These are phyloP conservation scores for Oryza nivara DNA, from an alignment of 176 grass and related monocot genomes.

Conservation along the genomic window DNA sequence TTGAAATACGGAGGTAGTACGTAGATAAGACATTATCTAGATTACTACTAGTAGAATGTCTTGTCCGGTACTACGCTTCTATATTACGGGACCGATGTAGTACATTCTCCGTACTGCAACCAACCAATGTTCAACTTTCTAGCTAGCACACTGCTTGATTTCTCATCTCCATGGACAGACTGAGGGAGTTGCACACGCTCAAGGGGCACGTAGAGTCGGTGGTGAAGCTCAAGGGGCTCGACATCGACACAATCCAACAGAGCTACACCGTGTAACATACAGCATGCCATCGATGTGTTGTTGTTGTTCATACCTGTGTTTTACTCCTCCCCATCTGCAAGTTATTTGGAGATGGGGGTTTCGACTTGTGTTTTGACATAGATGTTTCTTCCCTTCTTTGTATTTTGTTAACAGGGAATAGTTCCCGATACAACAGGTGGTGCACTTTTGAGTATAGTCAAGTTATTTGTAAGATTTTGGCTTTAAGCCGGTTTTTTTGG, in stretches of 20 bases:
- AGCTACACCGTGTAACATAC: conserved; percentile 53
- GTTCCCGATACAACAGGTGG: neutral
- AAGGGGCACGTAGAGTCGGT: conserved; percentile 63
- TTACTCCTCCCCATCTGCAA: neutral
- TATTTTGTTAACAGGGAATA: conserved; percentile 7
- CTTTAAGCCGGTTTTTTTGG: neutral
- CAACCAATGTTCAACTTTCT: too few relatives aligned
- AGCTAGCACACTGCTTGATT: neutral
- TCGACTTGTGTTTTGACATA: neutral
- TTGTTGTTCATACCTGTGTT: neutral
- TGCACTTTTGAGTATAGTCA: neutral
- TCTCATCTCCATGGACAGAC: conserved; percentile 19
- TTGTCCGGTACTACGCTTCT: too few relatives aligned
- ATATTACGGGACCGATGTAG: too few relatives aligned
- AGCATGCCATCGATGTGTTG: neutral
- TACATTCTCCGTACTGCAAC: too few relatives aligned
- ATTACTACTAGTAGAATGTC: too few relatives aligned
- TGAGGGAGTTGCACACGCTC: conserved; percentile 66
- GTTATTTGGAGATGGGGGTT: neutral
- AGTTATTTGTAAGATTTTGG: neutral
- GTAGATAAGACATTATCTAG: too few relatives aligned
- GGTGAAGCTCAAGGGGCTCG: conserved; percentile 67
- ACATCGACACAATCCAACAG: conserved; percentile 64
- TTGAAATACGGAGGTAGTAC: too few relatives aligned
- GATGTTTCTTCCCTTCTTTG: neutral